Conservation (phyloP, 139 green algal species). For the Marvania coccoides region DNA sequence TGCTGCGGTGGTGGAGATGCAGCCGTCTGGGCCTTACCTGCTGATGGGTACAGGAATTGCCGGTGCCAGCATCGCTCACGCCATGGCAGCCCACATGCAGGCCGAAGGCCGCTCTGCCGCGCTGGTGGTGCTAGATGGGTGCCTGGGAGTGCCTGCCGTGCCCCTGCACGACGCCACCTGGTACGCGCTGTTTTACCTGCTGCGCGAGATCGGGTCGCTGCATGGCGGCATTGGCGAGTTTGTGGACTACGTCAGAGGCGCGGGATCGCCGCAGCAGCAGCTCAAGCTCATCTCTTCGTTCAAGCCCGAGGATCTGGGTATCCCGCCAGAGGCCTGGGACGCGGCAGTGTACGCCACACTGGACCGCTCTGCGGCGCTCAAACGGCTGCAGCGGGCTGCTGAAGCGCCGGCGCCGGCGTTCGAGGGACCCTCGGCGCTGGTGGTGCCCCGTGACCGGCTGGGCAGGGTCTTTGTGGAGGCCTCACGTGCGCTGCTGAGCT, state of each 20-base stretch:
- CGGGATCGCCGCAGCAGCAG: conserved; percentile 23
- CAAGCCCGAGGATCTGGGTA: conserved; percentile 18
- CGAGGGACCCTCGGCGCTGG: conserved; percentile 39
- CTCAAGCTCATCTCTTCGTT: conserved; percentile 27
- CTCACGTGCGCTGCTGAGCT: conserved; percentile 2
- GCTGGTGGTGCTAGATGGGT: conserved; percentile 59
- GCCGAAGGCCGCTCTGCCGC: conserved; percentile 16
- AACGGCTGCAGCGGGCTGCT: conserved; percentile 2
- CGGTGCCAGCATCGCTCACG: conserved; percentile 44
- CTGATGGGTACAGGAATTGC: conserved; percentile 36
- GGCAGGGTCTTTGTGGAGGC: conserved; percentile 44
- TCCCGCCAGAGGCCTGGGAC: conserved; percentile 35
- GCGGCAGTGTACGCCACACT: conserved; percentile 29
- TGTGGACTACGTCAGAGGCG: conserved; percentile 28
- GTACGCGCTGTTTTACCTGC: conserved; percentile 41
- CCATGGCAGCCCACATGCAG: conserved; percentile 28
- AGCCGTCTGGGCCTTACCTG: conserved; percentile 52
- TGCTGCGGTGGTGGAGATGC: conserved; percentile 22
- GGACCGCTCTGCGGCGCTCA: conserved; percentile 24
- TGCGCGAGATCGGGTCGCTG: conserved; percentile 39
- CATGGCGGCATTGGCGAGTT: conserved; percentile 36
- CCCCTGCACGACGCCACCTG: conserved; percentile 36
- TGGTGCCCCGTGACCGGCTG: conserved; percentile 46
- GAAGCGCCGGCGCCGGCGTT: conserved; percentile 13
- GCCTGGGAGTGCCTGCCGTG: conserved; percentile 19